These are phyloP conservation scores for Ascochyta pisi DNA, from an alignment of 2,329 filamentous ascomycete genomes.

Conservation along the genomic window DNA sequence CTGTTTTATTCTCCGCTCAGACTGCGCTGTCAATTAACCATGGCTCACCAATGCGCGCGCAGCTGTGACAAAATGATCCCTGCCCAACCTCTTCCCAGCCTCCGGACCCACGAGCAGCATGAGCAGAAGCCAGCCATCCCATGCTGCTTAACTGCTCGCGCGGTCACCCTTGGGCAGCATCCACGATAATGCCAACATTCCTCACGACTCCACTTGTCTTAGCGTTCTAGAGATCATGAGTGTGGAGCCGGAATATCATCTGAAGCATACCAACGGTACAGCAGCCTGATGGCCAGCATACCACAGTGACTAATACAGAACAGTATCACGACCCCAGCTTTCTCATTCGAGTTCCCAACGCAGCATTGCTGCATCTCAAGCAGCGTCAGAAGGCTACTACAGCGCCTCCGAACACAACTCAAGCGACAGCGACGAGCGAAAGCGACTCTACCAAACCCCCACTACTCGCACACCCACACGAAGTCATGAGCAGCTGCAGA, in stretches of 20 bases:
- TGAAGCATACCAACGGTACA: constrained; percentile 53
- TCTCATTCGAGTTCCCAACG: constrained; percentile 53
- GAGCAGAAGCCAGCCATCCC: constrained; percentile 31
- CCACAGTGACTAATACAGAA: constrained; percentile 22
- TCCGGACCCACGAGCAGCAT: constrained; percentile 17
- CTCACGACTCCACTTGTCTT: constrained; percentile 37
- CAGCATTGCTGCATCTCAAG: constrained; percentile 56
- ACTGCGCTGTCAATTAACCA: constrained; percentile 7
- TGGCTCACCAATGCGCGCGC: constrained; percentile 34
- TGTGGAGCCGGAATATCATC: constrained; percentile 46
- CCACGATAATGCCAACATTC: constrained; percentile 35
- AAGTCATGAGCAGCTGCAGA: constrained; percentile 48
- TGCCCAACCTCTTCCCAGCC: constrained; percentile 41
- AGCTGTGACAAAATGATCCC: constrained; percentile 31
- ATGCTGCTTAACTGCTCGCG: constrained; percentile 19
- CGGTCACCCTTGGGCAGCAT: constrained; percentile 12
- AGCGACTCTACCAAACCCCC: constrained; percentile 42
- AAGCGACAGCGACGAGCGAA: constrained; percentile 45
- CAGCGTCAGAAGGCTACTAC: constrained; percentile 60
- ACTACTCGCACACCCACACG: constrained; percentile 46
- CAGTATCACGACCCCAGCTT: constrained; percentile 51
- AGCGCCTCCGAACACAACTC: constrained; percentile 53
- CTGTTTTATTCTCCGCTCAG: constrained; percentile 11
- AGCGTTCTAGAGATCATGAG: constrained; percentile 43
- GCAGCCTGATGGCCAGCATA: constrained; percentile 3